Percentiles rank a stretch among this genome's conserved stretches.
phyloP scores from a whole-genome alignment of 2,329 filamentous ascomycete genomes.

The Nemania sp. region DNA sequence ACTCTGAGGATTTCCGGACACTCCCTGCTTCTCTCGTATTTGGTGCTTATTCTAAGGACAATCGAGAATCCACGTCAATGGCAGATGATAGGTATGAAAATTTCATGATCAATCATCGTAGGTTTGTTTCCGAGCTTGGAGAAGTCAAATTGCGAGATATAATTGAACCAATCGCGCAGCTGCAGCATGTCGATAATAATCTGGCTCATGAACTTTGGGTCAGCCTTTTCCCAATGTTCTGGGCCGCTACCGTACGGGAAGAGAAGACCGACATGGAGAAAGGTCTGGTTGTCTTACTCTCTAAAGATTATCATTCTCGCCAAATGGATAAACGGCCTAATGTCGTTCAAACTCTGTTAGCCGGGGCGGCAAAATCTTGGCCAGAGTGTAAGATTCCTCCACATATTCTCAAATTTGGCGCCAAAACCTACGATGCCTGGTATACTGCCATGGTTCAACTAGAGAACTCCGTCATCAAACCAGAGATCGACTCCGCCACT shows the following conservation, averaged over 20 bases:
- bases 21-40: slow-evolving; percentile 75
- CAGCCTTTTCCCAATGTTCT: slow-evolving; percentile 87
- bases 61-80: slow-evolving; percentile 66
- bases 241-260: slow-evolving; percentile 84
- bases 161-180: slow-evolving; percentile 84
- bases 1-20: slow-evolving; percentile 81
- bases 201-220: slow-evolving; percentile 91
- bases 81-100: slow-evolving; percentile 80
- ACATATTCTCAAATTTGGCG: slow-evolving; percentile 93
- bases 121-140: slow-evolving; percentile 81
- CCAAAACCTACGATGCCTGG: slow-evolving; percentile 94
- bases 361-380: slow-evolving; percentile 81
- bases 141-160: slow-evolving; percentile 88
- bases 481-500: slow-evolving; percentile 78
- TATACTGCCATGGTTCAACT: slow-evolving; percentile 91
- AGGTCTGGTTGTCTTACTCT: slow-evolving; percentile 85
- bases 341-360: slow-evolving; percentile 88
- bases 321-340: slow-evolving; percentile 96
- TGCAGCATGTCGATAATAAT: slow-evolving; percentile 85
- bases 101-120: slow-evolving; percentile 75
- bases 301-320: slow-evolving; percentile 92
- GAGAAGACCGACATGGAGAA: slow-evolving; percentile 89
- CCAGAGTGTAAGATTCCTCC: slow-evolving; percentile 91
- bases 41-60: slow-evolving; percentile 72
- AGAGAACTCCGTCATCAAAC: slow-evolving; percentile 84